A percentile compares a stretch with the other conserved stretches of the same genome.
phyloP scores from a whole-genome alignment of 1,284 basidiomycete species.

The Tilletia caries region DNA sequence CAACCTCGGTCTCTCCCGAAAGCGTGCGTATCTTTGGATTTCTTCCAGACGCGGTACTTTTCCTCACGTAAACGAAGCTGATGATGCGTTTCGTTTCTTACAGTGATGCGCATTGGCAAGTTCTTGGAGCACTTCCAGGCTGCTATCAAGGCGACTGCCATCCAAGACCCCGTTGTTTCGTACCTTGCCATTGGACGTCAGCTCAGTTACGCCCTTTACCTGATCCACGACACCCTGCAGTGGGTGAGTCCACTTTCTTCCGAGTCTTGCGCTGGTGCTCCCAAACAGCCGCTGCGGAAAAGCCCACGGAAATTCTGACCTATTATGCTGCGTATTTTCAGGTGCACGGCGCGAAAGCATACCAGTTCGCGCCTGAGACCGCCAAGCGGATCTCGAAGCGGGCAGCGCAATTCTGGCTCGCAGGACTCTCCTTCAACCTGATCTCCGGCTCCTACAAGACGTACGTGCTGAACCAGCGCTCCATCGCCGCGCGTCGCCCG shows the following conservation, averaged over 20 bases:
- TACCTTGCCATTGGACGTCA: conserved; percentile 79
- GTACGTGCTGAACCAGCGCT: conserved; percentile 46
- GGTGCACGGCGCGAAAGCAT: conserved; percentile 51
- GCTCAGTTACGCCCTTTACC: conserved; percentile 84
- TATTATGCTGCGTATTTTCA: conserved; percentile 57
- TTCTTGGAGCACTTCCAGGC: conserved; percentile 91
- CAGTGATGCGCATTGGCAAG: conserved; percentile 89
- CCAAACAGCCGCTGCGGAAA: no score
- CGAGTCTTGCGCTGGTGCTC: no score
- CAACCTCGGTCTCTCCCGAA: conserved; percentile 55
- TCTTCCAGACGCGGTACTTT: neutral
- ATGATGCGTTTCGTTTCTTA: neutral
- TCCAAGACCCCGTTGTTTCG: conserved; percentile 68
- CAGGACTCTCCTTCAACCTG: conserved; percentile 60
- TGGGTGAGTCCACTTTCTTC: conserved; percentile 24
- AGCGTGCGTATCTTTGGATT: conserved; percentile 46
- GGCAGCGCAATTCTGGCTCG: conserved; percentile 84
- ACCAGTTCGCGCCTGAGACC: conserved; percentile 61
- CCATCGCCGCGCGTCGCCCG: conserved; percentile 32
- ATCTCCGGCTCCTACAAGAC: conserved; percentile 48
- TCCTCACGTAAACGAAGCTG: neutral
- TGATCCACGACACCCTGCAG: conserved; percentile 56
- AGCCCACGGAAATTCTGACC: conserved; percentile 60
- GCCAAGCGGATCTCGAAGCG: conserved; percentile 67
- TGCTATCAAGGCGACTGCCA: conserved; percentile 71